phyloP scores from a whole-genome alignment of 768 basidiomycete species.

The Rhodotorula paludigena region DNA sequence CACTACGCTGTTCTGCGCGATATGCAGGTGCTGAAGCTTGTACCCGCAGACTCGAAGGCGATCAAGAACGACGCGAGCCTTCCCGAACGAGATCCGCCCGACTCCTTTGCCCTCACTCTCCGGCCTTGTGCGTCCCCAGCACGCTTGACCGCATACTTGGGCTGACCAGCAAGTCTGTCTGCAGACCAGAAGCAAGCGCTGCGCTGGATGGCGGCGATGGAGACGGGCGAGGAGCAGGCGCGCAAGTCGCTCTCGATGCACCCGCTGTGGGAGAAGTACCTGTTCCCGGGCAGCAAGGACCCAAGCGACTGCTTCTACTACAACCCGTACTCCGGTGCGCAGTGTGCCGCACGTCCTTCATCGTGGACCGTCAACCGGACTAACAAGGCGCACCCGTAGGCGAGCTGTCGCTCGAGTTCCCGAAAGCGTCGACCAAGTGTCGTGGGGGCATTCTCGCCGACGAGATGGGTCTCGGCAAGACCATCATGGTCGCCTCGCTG shows the following conservation, averaged over 20 bases:
- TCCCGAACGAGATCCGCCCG: slow-evolving; percentile 72
- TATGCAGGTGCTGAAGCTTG: not conserved
- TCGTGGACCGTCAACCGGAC: too few species aligned
- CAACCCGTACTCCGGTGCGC: slow-evolving; percentile 69
- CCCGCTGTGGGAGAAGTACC: slow-evolving; percentile 88
- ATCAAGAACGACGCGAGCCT: slow-evolving; percentile 72
- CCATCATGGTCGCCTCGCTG: slow-evolving; percentile 84
- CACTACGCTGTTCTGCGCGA: too few species aligned
- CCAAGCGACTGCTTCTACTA: slow-evolving; percentile 83
- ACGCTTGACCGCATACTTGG: not conserved
- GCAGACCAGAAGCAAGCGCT: slow-evolving; percentile 91
- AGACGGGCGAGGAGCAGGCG: slow-evolving; percentile 65
- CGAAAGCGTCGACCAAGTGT: slow-evolving; percentile 68
- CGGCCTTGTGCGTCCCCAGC: slow-evolving; percentile 16
- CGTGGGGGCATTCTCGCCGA: slow-evolving; percentile 87
- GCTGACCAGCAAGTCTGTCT: not conserved
- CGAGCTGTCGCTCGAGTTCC: slow-evolving; percentile 78
- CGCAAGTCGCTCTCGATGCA: slow-evolving; percentile 75
- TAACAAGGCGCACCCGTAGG: slow-evolving; percentile 46
- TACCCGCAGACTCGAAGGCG: slow-evolving; percentile 56
- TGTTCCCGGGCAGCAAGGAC: not conserved
- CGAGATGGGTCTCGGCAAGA: slow-evolving; percentile 89
- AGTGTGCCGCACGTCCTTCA: not conserved
- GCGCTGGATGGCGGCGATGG: slow-evolving; percentile 86
- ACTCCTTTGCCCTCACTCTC: slow-evolving; percentile 57